Conservation (phyloP, 192 early-diverging fungal genomes). For the Umbelopsis sp. region DNA sequence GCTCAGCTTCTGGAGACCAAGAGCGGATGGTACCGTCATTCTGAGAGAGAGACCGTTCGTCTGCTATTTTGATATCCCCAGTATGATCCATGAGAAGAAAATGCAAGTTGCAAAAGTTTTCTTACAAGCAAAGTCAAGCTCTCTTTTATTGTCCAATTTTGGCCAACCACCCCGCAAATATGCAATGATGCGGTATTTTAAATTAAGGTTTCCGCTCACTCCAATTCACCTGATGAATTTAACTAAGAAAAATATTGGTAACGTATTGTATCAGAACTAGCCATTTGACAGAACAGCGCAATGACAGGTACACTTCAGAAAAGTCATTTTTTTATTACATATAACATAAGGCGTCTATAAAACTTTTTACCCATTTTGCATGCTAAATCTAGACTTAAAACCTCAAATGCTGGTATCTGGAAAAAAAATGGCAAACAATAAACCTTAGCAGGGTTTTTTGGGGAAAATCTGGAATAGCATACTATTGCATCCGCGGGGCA, state of each 20-base stretch:
- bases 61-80: slow-evolving; percentile 2
- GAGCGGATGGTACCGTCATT: background rate
- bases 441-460: background rate
- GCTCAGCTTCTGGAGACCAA: slow-evolving; percentile 35
- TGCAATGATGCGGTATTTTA: background rate
- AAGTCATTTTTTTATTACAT: too few species aligned
- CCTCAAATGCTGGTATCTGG: background rate
- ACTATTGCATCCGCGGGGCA: background rate
- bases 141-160: slow-evolving; percentile 2
- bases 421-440: background rate
- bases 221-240: background rate
- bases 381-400: background rate
- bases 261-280: background rate
- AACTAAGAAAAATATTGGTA: background rate
- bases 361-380: too few species aligned
- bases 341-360: too few species aligned
- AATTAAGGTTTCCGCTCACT: background rate
- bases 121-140: background rate
- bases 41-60: background rate
- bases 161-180: background rate
- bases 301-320: background rate
- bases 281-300: background rate
- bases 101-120: background rate
- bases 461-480: slow-evolving; percentile 10
- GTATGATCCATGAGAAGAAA: slow-evolving; percentile 5